Conservation (phyloP, 257 asterid genomes). For the Rubia yunnanensis region DNA sequence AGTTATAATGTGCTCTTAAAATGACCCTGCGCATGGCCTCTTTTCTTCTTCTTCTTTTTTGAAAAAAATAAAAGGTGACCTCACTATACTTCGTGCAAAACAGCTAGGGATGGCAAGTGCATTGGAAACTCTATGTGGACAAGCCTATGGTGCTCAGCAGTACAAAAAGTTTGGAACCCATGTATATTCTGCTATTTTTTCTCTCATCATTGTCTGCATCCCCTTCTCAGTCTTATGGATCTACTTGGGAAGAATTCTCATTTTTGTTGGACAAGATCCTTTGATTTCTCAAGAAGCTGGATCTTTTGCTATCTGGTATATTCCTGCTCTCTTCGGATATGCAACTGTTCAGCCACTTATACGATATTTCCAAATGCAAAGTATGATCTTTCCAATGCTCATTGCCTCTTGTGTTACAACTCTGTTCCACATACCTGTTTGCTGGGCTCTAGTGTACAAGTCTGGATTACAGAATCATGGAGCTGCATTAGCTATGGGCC, state of each 20-base stretch:
- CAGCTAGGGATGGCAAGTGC: conserved; percentile 59
- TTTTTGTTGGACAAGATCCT: conserved; percentile 42
- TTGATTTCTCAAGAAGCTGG: conserved; percentile 35
- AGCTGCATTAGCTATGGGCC: conserved; percentile 41
- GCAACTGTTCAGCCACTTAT: conserved; percentile 45
- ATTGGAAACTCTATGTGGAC: conserved; percentile 59
- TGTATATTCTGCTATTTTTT: conserved; percentile 40
- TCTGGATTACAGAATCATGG: conserved; percentile 30
- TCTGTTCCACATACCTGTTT: conserved; percentile 40
- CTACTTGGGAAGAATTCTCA: conserved; percentile 36
- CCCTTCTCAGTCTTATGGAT: conserved; percentile 49
- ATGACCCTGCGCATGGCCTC: too few species aligned
- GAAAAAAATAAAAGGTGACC: too few species aligned
- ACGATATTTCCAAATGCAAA: conserved; percentile 53
- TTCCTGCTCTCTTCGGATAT: conserved; percentile 46
- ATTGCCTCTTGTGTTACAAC: conserved; percentile 29
- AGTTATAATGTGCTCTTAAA: neutral
- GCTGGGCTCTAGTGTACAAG: conserved; percentile 44
- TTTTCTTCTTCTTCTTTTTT: too few species aligned
- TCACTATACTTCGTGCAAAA: neutral
- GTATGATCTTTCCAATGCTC: conserved; percentile 45
- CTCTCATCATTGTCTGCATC: conserved; percentile 31
- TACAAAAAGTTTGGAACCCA: conserved; percentile 37
- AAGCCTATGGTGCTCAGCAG: conserved; percentile 59
- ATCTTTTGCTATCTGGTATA: conserved; percentile 27